A percentile compares a stretch with the other conserved stretches of the same genome.
These are phyloP conservation scores for Camelina sativa DNA, from an alignment of 345 rosid genomes.

Conservation along the genomic window DNA sequence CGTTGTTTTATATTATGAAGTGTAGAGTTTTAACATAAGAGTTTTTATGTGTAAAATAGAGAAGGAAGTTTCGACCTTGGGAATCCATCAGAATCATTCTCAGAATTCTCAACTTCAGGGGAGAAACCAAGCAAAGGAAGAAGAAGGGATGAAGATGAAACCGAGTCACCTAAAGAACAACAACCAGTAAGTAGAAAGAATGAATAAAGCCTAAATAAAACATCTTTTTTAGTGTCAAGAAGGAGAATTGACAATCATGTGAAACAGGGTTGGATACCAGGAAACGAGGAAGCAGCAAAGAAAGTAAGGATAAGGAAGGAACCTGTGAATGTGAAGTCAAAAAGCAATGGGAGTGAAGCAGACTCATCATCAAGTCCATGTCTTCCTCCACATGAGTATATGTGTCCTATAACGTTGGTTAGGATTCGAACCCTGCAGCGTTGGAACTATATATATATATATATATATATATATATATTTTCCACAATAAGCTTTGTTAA, in stretches of 20 bases:
- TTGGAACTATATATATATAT: too few relatives aligned
- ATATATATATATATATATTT: too few relatives aligned
- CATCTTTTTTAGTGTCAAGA: background rate
- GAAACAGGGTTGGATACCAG: constrained; percentile 9
- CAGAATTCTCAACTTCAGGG: background rate
- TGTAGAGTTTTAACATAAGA: background rate
- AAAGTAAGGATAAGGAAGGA: constrained; percentile 12
- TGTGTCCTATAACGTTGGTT: constrained; percentile 45
- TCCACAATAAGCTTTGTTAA: background rate
- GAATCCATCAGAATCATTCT: constrained; percentile 20
- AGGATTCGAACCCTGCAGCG: background rate
- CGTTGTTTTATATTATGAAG: background rate
- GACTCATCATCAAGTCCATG: background rate
- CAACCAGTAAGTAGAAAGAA: constrained; percentile 26
- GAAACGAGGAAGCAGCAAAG: background rate
- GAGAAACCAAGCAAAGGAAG: constrained; percentile 12
- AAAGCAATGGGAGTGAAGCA: constrained; percentile 19
- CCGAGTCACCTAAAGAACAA: constrained; percentile 2
- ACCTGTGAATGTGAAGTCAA: background rate
- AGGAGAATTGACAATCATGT: background rate
- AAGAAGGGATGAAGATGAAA: background rate
- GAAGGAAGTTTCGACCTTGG: constrained; percentile 17
- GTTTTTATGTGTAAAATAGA: background rate
- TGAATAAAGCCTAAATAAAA: background rate
- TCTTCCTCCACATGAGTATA: constrained; percentile 34